A percentile compares a stretch with the other conserved stretches of the same genome.
phyloP scores from a whole-genome alignment of 768 basidiomycete species.

The Clitopilus passeckerianus region DNA sequence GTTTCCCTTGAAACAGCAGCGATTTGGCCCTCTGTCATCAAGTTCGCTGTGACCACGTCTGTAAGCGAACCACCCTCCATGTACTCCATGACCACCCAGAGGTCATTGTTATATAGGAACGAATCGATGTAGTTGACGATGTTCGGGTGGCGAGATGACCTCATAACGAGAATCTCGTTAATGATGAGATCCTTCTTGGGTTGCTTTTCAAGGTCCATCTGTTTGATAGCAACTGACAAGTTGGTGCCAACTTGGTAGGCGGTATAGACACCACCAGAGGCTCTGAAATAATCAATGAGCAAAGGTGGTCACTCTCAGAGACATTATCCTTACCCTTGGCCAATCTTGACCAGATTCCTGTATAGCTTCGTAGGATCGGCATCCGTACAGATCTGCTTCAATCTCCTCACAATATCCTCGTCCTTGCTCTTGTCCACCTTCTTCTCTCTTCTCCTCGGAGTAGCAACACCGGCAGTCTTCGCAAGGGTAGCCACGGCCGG shows the following conservation, averaged over 20 bases:
- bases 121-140: slow-evolving; percentile 99
- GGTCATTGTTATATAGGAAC: slow-evolving; percentile 94
- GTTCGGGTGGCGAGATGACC: slow-evolving; percentile 93
- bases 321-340: slow-evolving; percentile 69
- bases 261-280: slow-evolving; percentile 96
- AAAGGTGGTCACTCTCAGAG: not conserved
- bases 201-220: slow-evolving; percentile 99
- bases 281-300: slow-evolving; percentile 41
- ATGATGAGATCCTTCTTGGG: slow-evolving; percentile 99
- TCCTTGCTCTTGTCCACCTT: slow-evolving; percentile 79
- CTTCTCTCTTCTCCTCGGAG: slow-evolving; percentile 83
- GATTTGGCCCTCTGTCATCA: slow-evolving; percentile 99
- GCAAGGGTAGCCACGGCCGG: slow-evolving; percentile 62
- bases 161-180: slow-evolving; percentile 99
- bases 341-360: slow-evolving; percentile 92
- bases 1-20: slow-evolving; percentile 94
- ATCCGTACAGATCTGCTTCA: slow-evolving; percentile 95
- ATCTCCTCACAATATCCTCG: slow-evolving; percentile 85
- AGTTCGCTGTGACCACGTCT: slow-evolving; percentile 91
- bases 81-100: slow-evolving; percentile 99
- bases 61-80: slow-evolving; percentile 97
- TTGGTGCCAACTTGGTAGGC: slow-evolving; percentile 97
- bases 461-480: slow-evolving; percentile 69
- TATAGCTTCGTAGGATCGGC: slow-evolving; percentile 95
- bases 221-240: slow-evolving; percentile 95